Evolutionary conservation across 2,329 filamentous ascomycete species (phyloP).

Genomic region (Mycosphaerelloides madeirae): DNA sequence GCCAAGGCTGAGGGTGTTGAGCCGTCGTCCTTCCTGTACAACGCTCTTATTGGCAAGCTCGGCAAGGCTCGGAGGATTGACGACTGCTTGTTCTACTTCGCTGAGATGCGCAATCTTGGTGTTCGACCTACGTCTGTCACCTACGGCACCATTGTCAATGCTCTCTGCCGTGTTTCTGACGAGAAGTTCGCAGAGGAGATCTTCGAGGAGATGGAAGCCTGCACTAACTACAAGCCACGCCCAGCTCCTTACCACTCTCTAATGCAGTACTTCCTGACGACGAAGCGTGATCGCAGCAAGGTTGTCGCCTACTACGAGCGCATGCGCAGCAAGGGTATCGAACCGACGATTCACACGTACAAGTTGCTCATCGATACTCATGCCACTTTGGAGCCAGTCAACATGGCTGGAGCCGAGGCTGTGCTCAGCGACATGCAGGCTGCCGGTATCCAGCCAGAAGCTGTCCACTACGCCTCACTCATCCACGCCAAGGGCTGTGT

Average conservation of each 20-base stretch:
- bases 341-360: conserved; percentile 91
- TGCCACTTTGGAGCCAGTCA: conserved; percentile 84
- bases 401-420: conserved; percentile 81
- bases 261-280: conserved; percentile 99
- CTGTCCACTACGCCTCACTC: conserved; percentile 90
- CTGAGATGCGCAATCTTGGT: conserved; percentile 88
- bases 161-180: conserved; percentile 91
- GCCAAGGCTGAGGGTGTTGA: conserved; percentile 91
- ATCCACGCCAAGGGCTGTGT: conserved; percentile 96
- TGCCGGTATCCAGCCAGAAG: conserved; percentile 72
- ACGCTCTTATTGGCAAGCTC: conserved; percentile 94
- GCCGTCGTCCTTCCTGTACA: conserved; percentile 95
- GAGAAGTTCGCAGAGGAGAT: conserved; percentile 97
- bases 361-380: conserved; percentile 95
- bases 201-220: conserved; percentile 98
- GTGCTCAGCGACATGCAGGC: conserved; percentile 74
- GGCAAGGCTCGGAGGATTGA: conserved; percentile 97
- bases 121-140: conserved; percentile 96
- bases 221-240: conserved; percentile 97
- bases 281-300: conserved; percentile 92
- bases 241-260: conserved; percentile 98
- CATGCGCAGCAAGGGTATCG: conserved; percentile 81
- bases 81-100: conserved; percentile 96
- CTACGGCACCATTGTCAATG: conserved; percentile 97
- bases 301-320: conserved; percentile 91